Evolutionary conservation across 2,329 filamentous ascomycete genomes (phyloP).

Genomic region (Neofusicoccum parvum): DNA sequence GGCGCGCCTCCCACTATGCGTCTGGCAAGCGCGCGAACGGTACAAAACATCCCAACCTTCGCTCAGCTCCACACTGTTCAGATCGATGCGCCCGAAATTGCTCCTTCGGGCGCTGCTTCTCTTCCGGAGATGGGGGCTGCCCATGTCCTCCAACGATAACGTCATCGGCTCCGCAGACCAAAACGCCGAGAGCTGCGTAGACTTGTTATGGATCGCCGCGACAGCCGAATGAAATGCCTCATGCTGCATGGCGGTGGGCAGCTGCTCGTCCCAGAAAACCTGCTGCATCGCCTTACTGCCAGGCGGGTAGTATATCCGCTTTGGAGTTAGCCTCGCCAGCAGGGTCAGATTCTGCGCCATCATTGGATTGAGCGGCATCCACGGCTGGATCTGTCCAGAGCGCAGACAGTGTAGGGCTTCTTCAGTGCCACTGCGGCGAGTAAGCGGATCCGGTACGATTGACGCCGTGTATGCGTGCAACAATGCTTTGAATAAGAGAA

Average conservation of each 20-base stretch:
- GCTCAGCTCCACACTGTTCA: not conserved
- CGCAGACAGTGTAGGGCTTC: constrained; percentile 56
- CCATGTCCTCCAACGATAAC: not conserved
- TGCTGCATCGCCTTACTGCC: constrained; percentile 32
- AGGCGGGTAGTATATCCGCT: constrained; percentile 35
- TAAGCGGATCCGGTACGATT: constrained; percentile 59
- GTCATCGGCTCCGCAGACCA: not conserved
- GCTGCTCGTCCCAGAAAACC: constrained; percentile 34
- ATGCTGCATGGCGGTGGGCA: constrained; percentile 33
- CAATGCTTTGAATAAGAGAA: constrained; percentile 60
- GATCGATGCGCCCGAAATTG: not conserved
- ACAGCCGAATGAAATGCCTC: constrained; percentile 30
- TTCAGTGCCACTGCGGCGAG: constrained; percentile 61
- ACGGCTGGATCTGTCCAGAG: constrained; percentile 52
- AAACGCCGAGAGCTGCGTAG: constrained; percentile 24
- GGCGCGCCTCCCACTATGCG: no score
- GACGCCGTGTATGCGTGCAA: constrained; percentile 65
- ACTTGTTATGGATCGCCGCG: constrained; percentile 26
- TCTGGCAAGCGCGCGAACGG: not conserved
- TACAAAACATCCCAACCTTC: not conserved
- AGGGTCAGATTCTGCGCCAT: constrained; percentile 25
- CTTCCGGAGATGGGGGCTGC: not conserved
- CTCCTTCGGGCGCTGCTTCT: not conserved
- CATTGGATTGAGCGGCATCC: constrained; percentile 26
- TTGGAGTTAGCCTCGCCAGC: constrained; percentile 42